Evolutionary conservation across 306 rosid species (phyloP).

Genomic region (Quercus wislizeni): DNA sequence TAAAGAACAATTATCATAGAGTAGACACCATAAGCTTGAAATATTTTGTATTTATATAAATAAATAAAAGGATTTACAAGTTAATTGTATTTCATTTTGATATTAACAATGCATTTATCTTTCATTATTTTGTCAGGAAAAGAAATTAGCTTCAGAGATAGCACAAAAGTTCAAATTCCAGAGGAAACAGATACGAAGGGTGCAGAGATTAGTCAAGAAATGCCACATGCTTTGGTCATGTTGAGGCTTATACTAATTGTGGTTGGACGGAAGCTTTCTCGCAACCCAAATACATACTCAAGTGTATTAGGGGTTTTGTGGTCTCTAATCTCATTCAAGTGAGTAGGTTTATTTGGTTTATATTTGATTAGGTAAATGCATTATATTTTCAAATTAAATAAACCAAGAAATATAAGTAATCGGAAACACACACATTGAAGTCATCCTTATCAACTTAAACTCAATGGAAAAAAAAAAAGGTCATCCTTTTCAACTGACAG

Average conservation of each 20-base stretch:
- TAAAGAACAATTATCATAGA: too few relatives aligned
- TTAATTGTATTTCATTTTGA: not conserved
- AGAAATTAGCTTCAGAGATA: conserved; percentile 47
- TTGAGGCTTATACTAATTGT: conserved; percentile 39
- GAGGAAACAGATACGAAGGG: conserved; percentile 11
- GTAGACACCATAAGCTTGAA: rapidly evolving
- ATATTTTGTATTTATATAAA: too few relatives aligned
- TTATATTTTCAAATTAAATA: too few relatives aligned
- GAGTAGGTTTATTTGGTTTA: not conserved
- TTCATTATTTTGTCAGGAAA: conserved; percentile 14
- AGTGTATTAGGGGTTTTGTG: conserved; percentile 38
- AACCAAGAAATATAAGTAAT: too few relatives aligned
- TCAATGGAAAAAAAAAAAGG: too few relatives aligned
- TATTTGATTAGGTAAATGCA: too few relatives aligned
- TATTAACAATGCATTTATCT: not conserved
- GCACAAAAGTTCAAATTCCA: conserved; percentile 19
- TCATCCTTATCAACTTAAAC: too few relatives aligned
- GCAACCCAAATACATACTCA: conserved; percentile 48
- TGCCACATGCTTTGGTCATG: conserved; percentile 38
- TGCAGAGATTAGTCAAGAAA: conserved; percentile 12
- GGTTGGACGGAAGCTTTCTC: conserved; percentile 41
- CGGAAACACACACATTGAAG: too few relatives aligned
- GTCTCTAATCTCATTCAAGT: conserved; percentile 47
- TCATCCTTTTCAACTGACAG: too few relatives aligned
- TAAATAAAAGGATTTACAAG: too few relatives aligned